Conservation (phyloP, 495 filamentous ascomycete genomes). For the Ramalina intermedia region DNA sequence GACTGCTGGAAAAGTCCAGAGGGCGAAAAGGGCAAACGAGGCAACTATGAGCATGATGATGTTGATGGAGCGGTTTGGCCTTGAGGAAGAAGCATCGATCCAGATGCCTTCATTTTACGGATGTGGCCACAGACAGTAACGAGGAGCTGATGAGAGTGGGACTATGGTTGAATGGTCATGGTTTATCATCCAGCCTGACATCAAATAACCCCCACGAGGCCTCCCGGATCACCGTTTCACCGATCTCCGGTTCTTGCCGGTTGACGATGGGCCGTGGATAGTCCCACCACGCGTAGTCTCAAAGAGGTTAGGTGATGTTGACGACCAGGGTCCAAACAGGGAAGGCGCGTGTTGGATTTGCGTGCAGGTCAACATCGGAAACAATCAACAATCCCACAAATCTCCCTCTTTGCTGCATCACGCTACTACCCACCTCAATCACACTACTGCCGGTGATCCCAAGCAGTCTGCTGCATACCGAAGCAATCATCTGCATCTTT, state of each 20-base stretch:
- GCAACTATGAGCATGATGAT: background rate
- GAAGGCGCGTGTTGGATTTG: background rate
- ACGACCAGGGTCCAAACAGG: background rate
- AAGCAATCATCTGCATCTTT: background rate
- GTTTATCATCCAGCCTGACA: background rate
- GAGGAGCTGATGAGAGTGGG: no score
- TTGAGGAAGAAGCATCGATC: background rate
- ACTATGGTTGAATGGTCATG: background rate
- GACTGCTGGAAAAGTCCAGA: slow-evolving; percentile 16
- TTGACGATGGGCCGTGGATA: no score
- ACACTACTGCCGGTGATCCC: background rate
- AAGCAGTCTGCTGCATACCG: background rate
- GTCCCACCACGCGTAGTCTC: no score
- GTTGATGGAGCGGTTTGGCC: background rate
- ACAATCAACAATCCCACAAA: slow-evolving; percentile 11
- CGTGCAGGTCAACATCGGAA: background rate
- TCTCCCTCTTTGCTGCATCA: background rate
- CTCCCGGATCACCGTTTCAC: no score
- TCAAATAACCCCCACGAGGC: background rate
- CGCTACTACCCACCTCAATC: slow-evolving; percentile 5
- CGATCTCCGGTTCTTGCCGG: no score
- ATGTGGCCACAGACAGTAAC: no score
- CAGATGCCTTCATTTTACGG: background rate
- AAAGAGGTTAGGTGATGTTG: no score
- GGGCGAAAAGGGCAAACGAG: slow-evolving; percentile 16